Evolutionary conservation across 169 alveolate genomes (phyloP).

Genomic region (Theileria orientalis): DNA sequence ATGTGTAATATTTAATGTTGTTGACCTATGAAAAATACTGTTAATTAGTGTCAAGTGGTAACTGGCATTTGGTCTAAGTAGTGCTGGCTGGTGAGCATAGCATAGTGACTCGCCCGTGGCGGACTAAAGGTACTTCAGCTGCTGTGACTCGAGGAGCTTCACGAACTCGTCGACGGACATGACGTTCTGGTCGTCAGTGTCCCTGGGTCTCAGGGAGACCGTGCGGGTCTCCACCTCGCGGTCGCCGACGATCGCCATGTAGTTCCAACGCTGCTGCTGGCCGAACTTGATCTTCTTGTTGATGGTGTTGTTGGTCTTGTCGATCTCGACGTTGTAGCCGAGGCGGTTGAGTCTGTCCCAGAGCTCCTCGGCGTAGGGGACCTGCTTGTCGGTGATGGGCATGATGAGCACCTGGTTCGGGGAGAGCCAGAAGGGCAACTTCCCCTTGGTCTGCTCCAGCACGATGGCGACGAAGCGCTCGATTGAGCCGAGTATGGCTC

Average conservation of each 20-base stretch:
- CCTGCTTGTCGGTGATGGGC: conserved; percentile 89
- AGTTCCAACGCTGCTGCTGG: conserved; percentile 92
- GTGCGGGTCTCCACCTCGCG: conserved; percentile 86
- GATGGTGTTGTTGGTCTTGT: conserved; percentile 87
- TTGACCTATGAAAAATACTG: too few relatives aligned
- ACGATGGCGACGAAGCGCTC: conserved; percentile 95
- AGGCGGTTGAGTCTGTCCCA: conserved; percentile 40
- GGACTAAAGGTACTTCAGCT: conserved; percentile 18
- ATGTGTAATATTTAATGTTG: too few relatives aligned
- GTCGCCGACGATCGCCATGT: conserved; percentile 95
- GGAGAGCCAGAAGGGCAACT: conserved; percentile 98
- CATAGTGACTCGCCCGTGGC: too few relatives aligned
- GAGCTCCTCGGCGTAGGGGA: conserved; percentile 87
- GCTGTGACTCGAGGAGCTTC: conserved; percentile 51
- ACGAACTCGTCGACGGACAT: conserved; percentile 68
- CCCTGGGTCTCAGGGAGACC: conserved; percentile 86
- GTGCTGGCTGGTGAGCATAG: too few relatives aligned
- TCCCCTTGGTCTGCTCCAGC: conserved; percentile 96
- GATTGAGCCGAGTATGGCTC: conserved; percentile 98
- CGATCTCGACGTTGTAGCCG: conserved; percentile 92
- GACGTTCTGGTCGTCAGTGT: conserved; percentile 71
- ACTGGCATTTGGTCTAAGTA: too few relatives aligned
- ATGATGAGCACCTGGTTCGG: conserved; percentile 95
- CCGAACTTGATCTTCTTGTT: conserved; percentile 95
- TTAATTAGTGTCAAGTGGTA: too few relatives aligned